Evolutionary conservation across 352 stramenopile species (phyloP).

Genomic region (Phytophthora macrochlamydospora): DNA sequence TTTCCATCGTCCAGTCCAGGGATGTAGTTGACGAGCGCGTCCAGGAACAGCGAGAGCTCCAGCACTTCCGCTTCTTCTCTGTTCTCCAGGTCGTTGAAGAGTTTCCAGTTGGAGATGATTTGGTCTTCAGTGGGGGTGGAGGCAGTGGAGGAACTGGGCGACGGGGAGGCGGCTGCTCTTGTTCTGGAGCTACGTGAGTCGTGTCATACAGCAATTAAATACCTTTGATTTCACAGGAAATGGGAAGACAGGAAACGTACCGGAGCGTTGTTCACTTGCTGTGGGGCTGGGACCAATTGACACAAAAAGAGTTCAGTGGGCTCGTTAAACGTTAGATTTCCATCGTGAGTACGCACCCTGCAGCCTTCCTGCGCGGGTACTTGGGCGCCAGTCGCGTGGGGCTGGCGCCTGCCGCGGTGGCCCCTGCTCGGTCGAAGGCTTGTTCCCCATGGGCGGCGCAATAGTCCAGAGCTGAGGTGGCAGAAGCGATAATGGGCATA

Average conservation of each 20-base stretch:
- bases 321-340: too few species aligned
- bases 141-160: slow-evolving; percentile 35
- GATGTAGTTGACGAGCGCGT: slow-evolving; percentile 79
- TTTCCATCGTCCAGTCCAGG: slow-evolving; percentile 63
- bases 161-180: slow-evolving; percentile 14
- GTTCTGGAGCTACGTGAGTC: slow-evolving; percentile 12
- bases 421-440: slow-evolving; percentile 27
- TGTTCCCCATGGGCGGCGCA: slow-evolving; percentile 38
- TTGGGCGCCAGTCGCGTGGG: slow-evolving; percentile 33
- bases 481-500: slow-evolving; percentile 19
- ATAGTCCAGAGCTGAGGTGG: not conserved
- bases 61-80: slow-evolving; percentile 83
- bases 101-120: slow-evolving; percentile 83
- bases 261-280: slow-evolving; percentile 25
- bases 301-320: not conserved
- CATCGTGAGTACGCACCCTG: slow-evolving; percentile 13
- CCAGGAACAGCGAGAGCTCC: slow-evolving; percentile 81
- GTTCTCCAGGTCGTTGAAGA: slow-evolving; percentile 89
- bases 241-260: slow-evolving; percentile 1
- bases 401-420: slow-evolving; percentile 2
- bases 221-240: too few species aligned
- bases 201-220: too few species aligned
- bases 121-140: slow-evolving; percentile 58
- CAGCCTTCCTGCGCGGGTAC: slow-evolving; percentile 17
- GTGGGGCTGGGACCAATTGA: slow-evolving; percentile 2